Conservation (phyloP, 768 basidiomycete genomes). For the Epithele typhae region DNA sequence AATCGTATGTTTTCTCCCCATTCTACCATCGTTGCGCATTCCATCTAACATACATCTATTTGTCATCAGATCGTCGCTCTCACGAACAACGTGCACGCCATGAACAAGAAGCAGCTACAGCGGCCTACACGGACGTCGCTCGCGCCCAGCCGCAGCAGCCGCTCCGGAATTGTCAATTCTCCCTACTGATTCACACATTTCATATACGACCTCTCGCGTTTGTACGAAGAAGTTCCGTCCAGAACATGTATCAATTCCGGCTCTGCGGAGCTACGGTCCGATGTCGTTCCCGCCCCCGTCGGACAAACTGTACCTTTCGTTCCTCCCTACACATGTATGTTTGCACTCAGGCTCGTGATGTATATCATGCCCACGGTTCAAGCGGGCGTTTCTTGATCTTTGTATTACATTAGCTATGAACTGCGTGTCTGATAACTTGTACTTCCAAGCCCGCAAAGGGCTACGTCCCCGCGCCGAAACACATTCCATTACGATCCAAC, state of each 20-base stretch:
- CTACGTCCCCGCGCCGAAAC: no score
- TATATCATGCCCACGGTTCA: neutral
- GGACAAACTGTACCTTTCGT: neutral
- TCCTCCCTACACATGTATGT: no score
- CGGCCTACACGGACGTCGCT: constrained; percentile 77
- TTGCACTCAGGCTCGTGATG: no score
- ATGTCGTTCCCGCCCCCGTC: neutral
- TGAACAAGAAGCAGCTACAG: constrained; percentile 91
- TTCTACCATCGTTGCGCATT: neutral
- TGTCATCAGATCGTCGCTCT: constrained; percentile 83
- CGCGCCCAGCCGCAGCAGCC: constrained; percentile 39
- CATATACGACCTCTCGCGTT: neutral
- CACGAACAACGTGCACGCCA: constrained; percentile 87
- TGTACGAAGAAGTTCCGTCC: neutral
- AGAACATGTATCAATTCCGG: no score
- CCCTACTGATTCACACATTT: constrained; percentile 25
- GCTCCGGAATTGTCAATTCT: constrained; percentile 61
- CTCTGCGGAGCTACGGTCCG: no score
- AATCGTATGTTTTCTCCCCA: constrained; percentile 60
- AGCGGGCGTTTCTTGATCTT: neutral
- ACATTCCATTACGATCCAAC: no score
- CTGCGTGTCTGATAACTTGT: no score
- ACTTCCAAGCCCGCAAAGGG: no score
- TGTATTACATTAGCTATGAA: constrained; percentile 6
- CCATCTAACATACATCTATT: neutral